Conservation (phyloP, 495 filamentous ascomycete species). For the Talaromyces liani region DNA sequence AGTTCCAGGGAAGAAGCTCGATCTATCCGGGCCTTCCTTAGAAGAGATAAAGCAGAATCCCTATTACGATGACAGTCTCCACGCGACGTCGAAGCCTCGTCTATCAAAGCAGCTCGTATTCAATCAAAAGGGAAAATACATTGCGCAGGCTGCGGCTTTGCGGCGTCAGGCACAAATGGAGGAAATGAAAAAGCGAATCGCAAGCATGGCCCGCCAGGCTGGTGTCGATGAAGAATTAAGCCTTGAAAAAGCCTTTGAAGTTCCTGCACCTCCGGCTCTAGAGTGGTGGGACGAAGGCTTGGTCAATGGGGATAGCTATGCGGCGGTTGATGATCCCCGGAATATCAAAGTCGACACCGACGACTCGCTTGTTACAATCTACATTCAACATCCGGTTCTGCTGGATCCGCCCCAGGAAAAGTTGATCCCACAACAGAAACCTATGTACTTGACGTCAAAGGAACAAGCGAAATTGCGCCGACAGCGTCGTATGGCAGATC, state of each 20-base stretch:
- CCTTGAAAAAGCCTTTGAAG: slow-evolving; percentile 78
- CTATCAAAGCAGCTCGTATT: slow-evolving; percentile 73
- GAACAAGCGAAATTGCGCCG: slow-evolving; percentile 89
- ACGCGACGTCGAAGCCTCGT: slow-evolving; percentile 53
- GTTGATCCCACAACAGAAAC: slow-evolving; percentile 67
- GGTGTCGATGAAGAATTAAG: slow-evolving; percentile 88
- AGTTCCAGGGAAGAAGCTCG: slow-evolving; percentile 40
- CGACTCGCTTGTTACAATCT: slow-evolving; percentile 80
- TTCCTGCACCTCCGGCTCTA: slow-evolving; percentile 75
- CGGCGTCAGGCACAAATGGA: slow-evolving; percentile 82
- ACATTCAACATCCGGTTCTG: slow-evolving; percentile 90
- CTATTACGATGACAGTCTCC: slow-evolving; percentile 72
- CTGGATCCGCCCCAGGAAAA: slow-evolving; percentile 88
- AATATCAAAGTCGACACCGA: slow-evolving; percentile 66
- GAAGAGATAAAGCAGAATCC: slow-evolving; percentile 72
- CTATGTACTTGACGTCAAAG: slow-evolving; percentile 85
- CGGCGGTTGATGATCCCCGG: slow-evolving; percentile 52
- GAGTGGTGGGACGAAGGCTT: slow-evolving; percentile 99
- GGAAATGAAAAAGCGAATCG: slow-evolving; percentile 89
- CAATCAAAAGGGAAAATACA: slow-evolving; percentile 96
- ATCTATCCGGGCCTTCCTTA: slow-evolving; percentile 59
- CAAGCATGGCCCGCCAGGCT: slow-evolving; percentile 72
- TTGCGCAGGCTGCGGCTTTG: slow-evolving; percentile 81
- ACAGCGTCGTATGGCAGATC: slow-evolving; percentile 80
- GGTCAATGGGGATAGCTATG: slow-evolving; percentile 65